Evolutionary conservation across 1,139 yeast species (phyloP), one percentile per base, ranked within the genome.

Genomic region (Taiozyma sp.): DNA sequence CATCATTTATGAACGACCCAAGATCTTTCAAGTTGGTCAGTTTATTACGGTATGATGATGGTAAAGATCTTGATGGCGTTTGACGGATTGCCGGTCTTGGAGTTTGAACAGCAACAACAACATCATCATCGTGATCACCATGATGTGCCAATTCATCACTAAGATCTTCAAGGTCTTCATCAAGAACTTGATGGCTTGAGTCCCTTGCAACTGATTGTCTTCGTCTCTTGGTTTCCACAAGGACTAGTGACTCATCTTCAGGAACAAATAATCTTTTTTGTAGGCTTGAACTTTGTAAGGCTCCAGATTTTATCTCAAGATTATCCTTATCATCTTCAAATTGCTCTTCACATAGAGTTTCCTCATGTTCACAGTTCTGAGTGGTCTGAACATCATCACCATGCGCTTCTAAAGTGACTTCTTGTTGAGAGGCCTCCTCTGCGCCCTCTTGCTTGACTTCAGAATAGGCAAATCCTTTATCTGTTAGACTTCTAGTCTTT

Each of bases 1-100:
- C 34, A 9, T 26, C 44, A 44, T 50, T 47, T 39, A 43, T 46
- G 16, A 52, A 52, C 2, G 53, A 50, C 5, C 52, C 49, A 21
- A 50, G 21, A 4, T 32, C 29, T 14, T 30, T 19, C 3, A 43
- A 13, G 7, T 44, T 50, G 4, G 42, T 29, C 1, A 44, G 29
- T 30, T 30, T 39, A 21, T 43, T 11, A 14, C 26, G 29, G 39
- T 16, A 13, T 40, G 32, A 28, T 6, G 4, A 19, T 8, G 35
- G 35, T 39, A 11, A 39, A 19, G 22, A 11, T n/a, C 43, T 41
- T 22, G 43, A 24, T 16, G 30, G 43, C 5, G n/a, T 16, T 30
- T 14, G 19, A 3, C 30, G 37, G n/a, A 40, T 19, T 3, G 22
- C 29, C 5, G 41, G 41, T 37, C 41, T 37, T 37, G 24, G 21